Evolutionary conservation across 768 basidiomycete genomes (phyloP), one percentile per base, ranked within the genome.

Genomic region (Podaxis sp.): DNA sequence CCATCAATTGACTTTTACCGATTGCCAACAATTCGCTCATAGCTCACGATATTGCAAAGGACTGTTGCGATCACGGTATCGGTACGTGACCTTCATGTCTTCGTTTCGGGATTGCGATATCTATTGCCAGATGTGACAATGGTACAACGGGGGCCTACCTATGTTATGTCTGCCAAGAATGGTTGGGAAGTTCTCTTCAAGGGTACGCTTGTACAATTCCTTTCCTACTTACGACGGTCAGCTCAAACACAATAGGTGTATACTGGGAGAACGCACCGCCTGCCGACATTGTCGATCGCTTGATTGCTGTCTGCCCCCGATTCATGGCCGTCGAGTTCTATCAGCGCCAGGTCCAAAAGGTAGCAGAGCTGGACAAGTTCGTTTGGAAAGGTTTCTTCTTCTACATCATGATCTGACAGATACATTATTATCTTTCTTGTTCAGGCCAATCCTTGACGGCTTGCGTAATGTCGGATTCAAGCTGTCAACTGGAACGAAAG

Each of bases 61-160:
- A 81, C 62, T 77, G 75, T 39, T 70, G 70, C 39, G 57, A 73
- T 28, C 67, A 76, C 49, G 76, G 76, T 2, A 61, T 77, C 30
- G 76, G 76, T 74, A 53, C n/a, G 72, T 64, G 8, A 0, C 24
- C 7, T 56, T 8, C 33, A 33, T 51, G 38, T 38, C 19, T 26
- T 55, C 24, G 4, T 84, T 80, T 64, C 68, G 82, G 62, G 79
- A 26, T 13, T 4, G 13, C n/a, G 56, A 24, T 4, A 76, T 55
- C 70, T 75, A 30, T 17, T 46, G 30, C 6, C 42, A 79, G 80
- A 81, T 42, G 73, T 80, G 4, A 80, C 80, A 11, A 79, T 82
- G 75, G 72, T 76, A 58, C 85, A 86, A 68, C 77, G 85, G 1
- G 74, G 77, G 8, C 76, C 81, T 0, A 87, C 83, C 1, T 87